These are phyloP conservation scores for Gamarada debralockiae DNA, from an alignment of 495 filamentous ascomycete genomes.

Conservation along the genomic window DNA sequence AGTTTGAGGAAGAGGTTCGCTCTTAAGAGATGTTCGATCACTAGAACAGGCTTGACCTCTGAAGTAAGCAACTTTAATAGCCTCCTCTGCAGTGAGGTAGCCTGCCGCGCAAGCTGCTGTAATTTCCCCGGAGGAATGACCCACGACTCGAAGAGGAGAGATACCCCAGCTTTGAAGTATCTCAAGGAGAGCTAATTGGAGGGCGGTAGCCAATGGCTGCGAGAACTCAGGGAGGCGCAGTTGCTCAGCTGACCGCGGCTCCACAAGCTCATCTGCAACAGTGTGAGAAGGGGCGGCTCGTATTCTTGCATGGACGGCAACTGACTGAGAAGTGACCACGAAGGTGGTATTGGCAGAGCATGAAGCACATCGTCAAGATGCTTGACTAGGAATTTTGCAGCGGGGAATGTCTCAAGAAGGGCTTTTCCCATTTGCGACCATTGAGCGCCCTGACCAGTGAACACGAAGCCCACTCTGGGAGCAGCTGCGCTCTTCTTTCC, in stretches of 20 bases:
- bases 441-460: conserved; percentile 30
- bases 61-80: conserved; percentile 50
- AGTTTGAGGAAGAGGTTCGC: no score
- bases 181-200: conserved; percentile 52
- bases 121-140: conserved; percentile 67
- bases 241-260: not conserved
- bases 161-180: conserved; percentile 52
- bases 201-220: conserved; percentile 47
- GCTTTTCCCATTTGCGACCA: conserved; percentile 56
- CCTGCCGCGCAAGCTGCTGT: conserved; percentile 50
- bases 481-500: not conserved
- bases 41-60: conserved; percentile 19
- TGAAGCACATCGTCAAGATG: not conserved
- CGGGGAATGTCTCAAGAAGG: conserved; percentile 24
- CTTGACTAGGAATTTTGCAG: no score
- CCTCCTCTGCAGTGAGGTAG: conserved; percentile 41
- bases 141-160: conserved; percentile 48
- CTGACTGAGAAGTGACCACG: conserved; percentile 17
- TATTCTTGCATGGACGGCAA: not conserved
- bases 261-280: no score
- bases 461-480: conserved; percentile 9
- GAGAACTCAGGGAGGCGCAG: not conserved
- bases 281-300: no score
- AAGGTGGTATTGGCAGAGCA: not conserved
- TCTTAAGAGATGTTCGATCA: no score